phyloP scores from a whole-genome alignment of 192 early-diverging fungal species.

The Haplosporangium gracile region DNA sequence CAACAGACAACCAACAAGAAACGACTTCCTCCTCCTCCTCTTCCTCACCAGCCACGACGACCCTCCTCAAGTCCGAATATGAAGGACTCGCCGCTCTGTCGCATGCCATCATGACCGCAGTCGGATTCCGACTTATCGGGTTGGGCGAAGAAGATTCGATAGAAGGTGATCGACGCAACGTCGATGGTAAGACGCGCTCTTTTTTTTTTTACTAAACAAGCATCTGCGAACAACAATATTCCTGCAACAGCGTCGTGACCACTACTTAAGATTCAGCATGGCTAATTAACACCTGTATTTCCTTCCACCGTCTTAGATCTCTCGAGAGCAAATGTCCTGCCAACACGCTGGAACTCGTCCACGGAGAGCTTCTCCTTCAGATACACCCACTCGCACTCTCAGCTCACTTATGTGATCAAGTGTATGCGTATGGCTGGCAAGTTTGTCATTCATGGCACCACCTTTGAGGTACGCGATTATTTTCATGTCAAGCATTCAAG shows the following conservation, averaged over 20 bases:
- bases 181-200: slow-evolving; percentile 20
- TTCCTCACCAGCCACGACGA: not conserved
- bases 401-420: slow-evolving; percentile 78
- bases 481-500: not conserved
- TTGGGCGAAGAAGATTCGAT: slow-evolving; percentile 68
- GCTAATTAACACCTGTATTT: slow-evolving; percentile 1
- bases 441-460: slow-evolving; percentile 74
- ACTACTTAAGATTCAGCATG: not conserved
- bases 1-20: slow-evolving; percentile 2
- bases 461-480: slow-evolving; percentile 67
- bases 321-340: slow-evolving; percentile 52
- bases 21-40: not conserved
- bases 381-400: slow-evolving; percentile 76
- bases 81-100: slow-evolving; percentile 64
- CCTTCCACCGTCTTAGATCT: slow-evolving; percentile 5
- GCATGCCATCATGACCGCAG: slow-evolving; percentile 71
- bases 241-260: not conserved
- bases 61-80: slow-evolving; percentile 48
- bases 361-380: slow-evolving; percentile 72
- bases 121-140: slow-evolving; percentile 74
- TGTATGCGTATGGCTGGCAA: slow-evolving; percentile 71
- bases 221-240: not conserved
- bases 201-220: not conserved
- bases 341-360: slow-evolving; percentile 70
- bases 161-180: slow-evolving; percentile 15